A percentile compares a stretch with the other conserved stretches of the same genome.
Evolutionary conservation across 2,329 filamentous ascomycete genomes (phyloP).

Genomic region (Acephala macrosclerotiorum): DNA sequence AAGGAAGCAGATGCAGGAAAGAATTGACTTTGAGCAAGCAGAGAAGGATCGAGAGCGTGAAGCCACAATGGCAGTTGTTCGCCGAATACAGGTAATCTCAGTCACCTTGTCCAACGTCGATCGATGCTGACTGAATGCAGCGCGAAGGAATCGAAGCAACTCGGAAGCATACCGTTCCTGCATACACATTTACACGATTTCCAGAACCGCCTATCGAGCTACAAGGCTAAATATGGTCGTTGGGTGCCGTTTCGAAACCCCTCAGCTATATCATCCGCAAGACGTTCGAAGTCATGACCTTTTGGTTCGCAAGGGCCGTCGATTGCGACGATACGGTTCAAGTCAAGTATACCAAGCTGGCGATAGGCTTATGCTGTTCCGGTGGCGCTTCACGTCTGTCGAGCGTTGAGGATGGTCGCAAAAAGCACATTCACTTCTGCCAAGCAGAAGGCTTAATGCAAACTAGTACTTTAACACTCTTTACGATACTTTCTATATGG

Average conservation of each 20-base stretch:
- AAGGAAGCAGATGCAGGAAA: neutral
- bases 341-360: neutral
- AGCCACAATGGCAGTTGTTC: neutral
- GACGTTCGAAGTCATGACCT: too few species aligned
- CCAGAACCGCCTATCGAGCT: neutral
- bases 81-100: neutral
- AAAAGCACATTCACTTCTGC: neutral
- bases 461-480: conserved; percentile 2
- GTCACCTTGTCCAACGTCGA: neutral
- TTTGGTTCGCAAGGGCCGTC: too few species aligned
- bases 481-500: neutral
- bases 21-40: neutral
- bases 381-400: conserved; percentile 2
- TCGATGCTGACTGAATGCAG: neutral
- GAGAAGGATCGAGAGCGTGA: neutral
- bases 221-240: neutral
- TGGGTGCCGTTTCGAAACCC: neutral
- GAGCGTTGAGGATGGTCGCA: neutral
- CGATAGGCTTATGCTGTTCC: neutral
- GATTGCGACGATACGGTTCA: neutral
- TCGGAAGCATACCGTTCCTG: neutral
- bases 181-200: neutral
- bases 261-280: too few species aligned
- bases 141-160: neutral
- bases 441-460: neutral